Conservation (phyloP, 1,139 yeast genomes). For the Hyphopichia pseudoburtonii region DNA sequence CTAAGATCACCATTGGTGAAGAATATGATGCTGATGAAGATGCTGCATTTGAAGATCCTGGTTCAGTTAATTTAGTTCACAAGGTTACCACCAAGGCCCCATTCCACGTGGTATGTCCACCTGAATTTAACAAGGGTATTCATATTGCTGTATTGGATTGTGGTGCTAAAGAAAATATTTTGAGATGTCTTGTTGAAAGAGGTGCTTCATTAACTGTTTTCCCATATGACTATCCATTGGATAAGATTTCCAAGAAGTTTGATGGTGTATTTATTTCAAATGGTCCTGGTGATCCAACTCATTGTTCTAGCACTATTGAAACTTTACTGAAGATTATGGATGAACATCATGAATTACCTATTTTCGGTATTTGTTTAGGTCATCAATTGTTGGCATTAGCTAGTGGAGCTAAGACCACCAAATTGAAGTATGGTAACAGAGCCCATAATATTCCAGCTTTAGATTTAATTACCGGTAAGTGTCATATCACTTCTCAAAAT, state of each 20-base stretch:
- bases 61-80: conserved; percentile 83
- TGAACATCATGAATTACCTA: conserved; percentile 66
- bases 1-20: conserved; percentile 85
- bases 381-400: conserved; percentile 96
- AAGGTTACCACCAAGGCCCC: conserved; percentile 95
- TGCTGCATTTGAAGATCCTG: conserved; percentile 93
- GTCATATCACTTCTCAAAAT: conserved; percentile 97
- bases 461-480: conserved; percentile 84
- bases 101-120: conserved; percentile 76
- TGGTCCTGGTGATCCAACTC: conserved; percentile 99
- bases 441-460: conserved; percentile 98
- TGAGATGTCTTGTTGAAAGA: conserved; percentile 88
- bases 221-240: conserved; percentile 93
- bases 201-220: conserved; percentile 96
- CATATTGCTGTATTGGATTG: conserved; percentile 95
- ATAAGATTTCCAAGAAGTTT: conserved; percentile 85
- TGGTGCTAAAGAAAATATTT: conserved; percentile 96
- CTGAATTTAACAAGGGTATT: conserved; percentile 52
- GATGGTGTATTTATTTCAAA: conserved; percentile 94
- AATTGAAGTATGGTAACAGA: conserved; percentile 96
- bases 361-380: conserved; percentile 95
- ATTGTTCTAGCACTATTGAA: conserved; percentile 77
- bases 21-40: conserved; percentile 89
- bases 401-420: conserved; percentile 87
- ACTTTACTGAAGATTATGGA: conserved; percentile 74